Evolutionary conservation across 2,329 filamentous ascomycete genomes (phyloP).

Genomic region (Alternaria postmessia): DNA sequence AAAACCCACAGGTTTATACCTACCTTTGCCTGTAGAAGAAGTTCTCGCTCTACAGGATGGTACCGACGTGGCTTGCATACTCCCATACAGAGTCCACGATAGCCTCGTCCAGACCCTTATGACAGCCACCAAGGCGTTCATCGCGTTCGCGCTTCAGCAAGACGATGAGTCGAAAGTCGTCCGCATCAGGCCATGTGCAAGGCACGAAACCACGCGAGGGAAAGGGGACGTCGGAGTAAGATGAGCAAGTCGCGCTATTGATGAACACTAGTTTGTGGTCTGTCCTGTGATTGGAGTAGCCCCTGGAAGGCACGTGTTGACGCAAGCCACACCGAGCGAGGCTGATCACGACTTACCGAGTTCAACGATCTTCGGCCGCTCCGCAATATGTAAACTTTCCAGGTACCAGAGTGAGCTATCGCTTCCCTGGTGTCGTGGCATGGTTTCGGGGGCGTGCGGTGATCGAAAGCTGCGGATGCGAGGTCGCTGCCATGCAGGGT

Average conservation of each 20-base stretch:
- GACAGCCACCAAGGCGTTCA: neutral
- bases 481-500: too few species aligned
- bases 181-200: neutral
- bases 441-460: too few species aligned
- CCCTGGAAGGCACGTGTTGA: neutral
- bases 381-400: neutral
- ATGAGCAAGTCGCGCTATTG: neutral
- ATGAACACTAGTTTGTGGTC: too few species aligned
- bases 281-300: neutral
- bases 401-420: neutral
- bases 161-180: neutral
- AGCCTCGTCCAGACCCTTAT: neutral
- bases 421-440: too few species aligned
- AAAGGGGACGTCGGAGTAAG: neutral
- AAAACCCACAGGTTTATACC: neutral
- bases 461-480: too few species aligned
- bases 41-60: accelerated
- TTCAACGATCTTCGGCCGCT: neutral
- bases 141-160: accelerated
- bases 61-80: neutral
- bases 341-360: neutral
- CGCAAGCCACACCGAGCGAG: neutral
- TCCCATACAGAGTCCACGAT: neutral
- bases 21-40: neutral
- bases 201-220: accelerated